Base-by-base conservation (phyloP, 2,329 filamentous ascomycete genomes). In the Cryphonectria nitschkei region DNA sequence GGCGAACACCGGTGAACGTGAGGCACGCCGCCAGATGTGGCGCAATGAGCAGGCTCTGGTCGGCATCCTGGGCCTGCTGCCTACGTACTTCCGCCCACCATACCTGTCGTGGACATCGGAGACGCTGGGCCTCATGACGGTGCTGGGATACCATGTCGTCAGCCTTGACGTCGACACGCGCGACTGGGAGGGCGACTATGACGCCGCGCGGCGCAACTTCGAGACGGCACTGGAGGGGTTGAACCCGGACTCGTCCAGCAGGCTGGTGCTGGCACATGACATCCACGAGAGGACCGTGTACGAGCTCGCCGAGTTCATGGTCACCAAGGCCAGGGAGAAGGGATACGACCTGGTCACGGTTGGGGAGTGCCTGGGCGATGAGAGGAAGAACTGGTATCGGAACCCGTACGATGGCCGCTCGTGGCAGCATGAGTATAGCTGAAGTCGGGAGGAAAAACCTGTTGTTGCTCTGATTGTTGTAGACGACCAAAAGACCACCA, bases 331-430 rank as follows among this genome's bases (percentile, higher is more conserved):
- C 16, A 79, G 80, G 65, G 74, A 74, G 6, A 78, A 82, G 46
- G 85, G 85, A 1, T 83, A 81, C 72, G 75, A 76, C 61, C 82
- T 82, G 68, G 86, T 88, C 50, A 86, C 86, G 4, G 84, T 88
- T 6, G 87, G 87, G 3, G 81, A 88, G 74, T 89, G 87, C 74
- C 79, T 89, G 19, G 85, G 84, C 22, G 86, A 89, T 73, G 79
- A 85, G 22, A 73, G 75, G 3, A 80, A 79, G 65, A 82, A 84
- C 75, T 89, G 87, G 87, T 89, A 89, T 76, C 84, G 87, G 50
- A 52, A 66, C 26, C 68, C 68, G 19, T 66, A 60, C 26, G 61
- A 63, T 22, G 71, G 71, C 61, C 29, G 32, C 14, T 65, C 70
- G 16, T 68, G 64, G 70, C 32, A 58, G 32, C 50, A 52, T 7